phyloP scores from a whole-genome alignment of 2,329 filamentous ascomycete species.

The Phyllosticta paracitricarpa region DNA sequence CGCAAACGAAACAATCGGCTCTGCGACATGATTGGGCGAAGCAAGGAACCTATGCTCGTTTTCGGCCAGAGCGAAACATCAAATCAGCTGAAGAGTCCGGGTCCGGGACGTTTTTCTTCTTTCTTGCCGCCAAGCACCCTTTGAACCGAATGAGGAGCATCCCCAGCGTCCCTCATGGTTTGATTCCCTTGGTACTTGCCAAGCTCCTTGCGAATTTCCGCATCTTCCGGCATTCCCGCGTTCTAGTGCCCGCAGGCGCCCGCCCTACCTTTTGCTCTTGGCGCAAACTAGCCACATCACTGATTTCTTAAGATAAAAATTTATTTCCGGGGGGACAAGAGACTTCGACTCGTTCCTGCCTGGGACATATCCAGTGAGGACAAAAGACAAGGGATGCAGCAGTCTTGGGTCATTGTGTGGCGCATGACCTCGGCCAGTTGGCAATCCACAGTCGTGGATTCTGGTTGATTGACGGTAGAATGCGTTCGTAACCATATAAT shows the following conservation, averaged over 20 bases:
- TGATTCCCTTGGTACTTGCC: not conserved
- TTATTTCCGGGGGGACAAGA: not conserved
- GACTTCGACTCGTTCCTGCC: not conserved
- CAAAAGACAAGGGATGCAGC: not conserved
- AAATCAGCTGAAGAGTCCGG: not conserved
- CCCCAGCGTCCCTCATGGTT: not conserved
- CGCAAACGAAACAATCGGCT: not conserved
- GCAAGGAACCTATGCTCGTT: not conserved
- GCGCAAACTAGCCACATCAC: not conserved
- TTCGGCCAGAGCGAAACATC: not conserved
- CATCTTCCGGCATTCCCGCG: slow-evolving; percentile 1
- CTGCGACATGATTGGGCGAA: not conserved
- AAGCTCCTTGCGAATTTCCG: not conserved
- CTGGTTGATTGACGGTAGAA: not conserved
- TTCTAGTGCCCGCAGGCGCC: not conserved
- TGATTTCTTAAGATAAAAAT: not conserved
- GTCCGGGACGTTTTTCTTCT: no score
- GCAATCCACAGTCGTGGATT: not conserved
- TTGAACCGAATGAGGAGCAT: not conserved
- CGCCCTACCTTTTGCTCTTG: not conserved
- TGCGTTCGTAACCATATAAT: not conserved
- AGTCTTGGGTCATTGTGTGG: not conserved
- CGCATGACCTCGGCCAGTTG: not conserved
- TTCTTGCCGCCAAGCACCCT: not conserved
- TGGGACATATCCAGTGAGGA: not conserved